phyloP scores from a whole-genome alignment of 257 asterid genomes.

The Misopates orontium region DNA sequence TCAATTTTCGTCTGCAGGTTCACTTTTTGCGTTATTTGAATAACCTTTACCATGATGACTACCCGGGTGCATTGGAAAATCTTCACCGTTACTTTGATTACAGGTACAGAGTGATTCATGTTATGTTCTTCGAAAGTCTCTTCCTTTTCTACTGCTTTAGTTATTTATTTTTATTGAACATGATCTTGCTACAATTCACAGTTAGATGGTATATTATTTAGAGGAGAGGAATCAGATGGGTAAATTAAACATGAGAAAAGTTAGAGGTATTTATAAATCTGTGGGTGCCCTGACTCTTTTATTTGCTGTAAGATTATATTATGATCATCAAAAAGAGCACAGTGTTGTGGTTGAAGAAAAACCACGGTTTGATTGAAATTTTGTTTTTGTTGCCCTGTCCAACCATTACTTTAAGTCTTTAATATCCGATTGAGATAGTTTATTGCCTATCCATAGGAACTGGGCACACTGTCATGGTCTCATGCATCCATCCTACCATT shows the following conservation, averaged over 20 bases:
- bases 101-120: conserved; percentile 64
- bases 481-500: neutral
- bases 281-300: neutral
- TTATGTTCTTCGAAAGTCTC: conserved; percentile 3
- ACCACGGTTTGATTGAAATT: too few species aligned
- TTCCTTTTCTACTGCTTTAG: neutral
- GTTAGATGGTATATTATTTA: conserved; percentile 4
- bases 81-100: conserved; percentile 97
- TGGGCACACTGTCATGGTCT: neutral
- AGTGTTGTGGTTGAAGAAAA: neutral
- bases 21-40: conserved; percentile 86
- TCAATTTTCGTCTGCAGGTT: conserved; percentile 59
- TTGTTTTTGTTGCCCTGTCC: too few species aligned
- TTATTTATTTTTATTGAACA: conserved; percentile 6
- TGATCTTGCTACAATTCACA: conserved; percentile 11
- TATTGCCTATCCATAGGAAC: too few species aligned
- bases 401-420: too few species aligned
- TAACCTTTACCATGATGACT: conserved; percentile 87
- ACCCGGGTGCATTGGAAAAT: conserved; percentile 82
- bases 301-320: conserved; percentile 17
- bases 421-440: too few species aligned
- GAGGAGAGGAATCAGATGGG: conserved; percentile 1
- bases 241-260: conserved; percentile 1
- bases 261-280: conserved; percentile 1
- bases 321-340: conserved; percentile 14